Evolutionary conservation across 306 rosid species (phyloP).

Genomic region (Fragaria nilgerrensis): DNA sequence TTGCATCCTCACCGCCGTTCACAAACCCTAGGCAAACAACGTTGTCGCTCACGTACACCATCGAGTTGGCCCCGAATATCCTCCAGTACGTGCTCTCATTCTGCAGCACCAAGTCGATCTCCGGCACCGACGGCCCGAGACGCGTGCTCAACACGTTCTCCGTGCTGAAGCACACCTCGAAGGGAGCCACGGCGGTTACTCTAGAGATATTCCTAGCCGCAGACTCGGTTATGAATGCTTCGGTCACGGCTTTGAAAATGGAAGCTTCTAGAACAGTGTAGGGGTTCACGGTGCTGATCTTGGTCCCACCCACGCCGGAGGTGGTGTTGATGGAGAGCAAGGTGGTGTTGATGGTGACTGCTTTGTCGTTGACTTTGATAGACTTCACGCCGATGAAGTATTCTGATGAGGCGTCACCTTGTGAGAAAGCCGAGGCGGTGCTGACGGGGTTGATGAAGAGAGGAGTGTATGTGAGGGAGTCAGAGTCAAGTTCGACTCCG

Average conservation of each 20-base stretch:
- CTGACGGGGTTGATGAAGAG: slow-evolving; percentile 48
- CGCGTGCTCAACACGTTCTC: slow-evolving; percentile 23
- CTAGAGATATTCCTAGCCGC: slow-evolving; percentile 42
- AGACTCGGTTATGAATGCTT: slow-evolving; percentile 33
- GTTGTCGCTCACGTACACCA: slow-evolving; percentile 48
- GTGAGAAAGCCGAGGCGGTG: slow-evolving; percentile 46
- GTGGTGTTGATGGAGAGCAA: slow-evolving; percentile 36
- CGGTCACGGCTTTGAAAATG: slow-evolving; percentile 46
- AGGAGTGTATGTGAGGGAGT: slow-evolving; percentile 39
- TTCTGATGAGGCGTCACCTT: slow-evolving; percentile 48
- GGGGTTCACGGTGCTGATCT: slow-evolving; percentile 63
- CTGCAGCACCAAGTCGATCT: slow-evolving; percentile 50
- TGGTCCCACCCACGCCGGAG: slow-evolving; percentile 64
- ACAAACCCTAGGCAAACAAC: slow-evolving; percentile 57
- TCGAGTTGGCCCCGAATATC: slow-evolving; percentile 50
- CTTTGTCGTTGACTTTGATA: slow-evolving; percentile 31
- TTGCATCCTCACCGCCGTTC: slow-evolving; percentile 45
- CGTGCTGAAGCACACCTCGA: slow-evolving; percentile 46
- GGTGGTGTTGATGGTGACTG: slow-evolving; percentile 32
- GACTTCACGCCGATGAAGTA: slow-evolving; percentile 56
- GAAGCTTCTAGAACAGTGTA: slow-evolving; percentile 59
- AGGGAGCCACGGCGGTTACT: slow-evolving; percentile 35
- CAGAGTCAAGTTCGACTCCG: slow-evolving; percentile 23
- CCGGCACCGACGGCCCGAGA: slow-evolving; percentile 55
- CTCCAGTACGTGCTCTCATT: slow-evolving; percentile 50